Base-by-base conservation (phyloP, 2,329 filamentous ascomycete species). In the Fusarium coffeatum region DNA sequence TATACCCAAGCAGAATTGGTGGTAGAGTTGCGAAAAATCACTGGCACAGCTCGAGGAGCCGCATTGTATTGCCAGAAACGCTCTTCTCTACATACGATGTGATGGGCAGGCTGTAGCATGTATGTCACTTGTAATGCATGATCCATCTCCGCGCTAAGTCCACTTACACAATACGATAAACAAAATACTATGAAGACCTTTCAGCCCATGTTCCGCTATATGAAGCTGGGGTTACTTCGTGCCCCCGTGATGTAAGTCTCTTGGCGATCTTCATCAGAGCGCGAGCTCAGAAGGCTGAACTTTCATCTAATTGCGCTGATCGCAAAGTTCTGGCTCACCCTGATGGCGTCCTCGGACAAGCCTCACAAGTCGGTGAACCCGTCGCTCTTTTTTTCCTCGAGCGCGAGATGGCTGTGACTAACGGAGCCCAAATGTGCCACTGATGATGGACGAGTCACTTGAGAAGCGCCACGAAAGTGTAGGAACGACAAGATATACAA, bases 381-480 rank as follows among this genome's bases (percentile, higher is more conserved):
- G 43, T 9, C 20, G 15, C 20, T 18, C 22, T 16, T 37, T 49
- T 49, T 51, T 55, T 37, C 56, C 45, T 37, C 27, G 5, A 47
- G n/a, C 3, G 16, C 25, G 41, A 25, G 27, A 28, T 37, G 34
- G 16, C 27, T 28, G 42, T 2, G 32, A 40, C 46, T 23, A 42
- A 45, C 1, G 23, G 27, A 5, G 18, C 9, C 46, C 20, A 27
- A 49, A 25, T 27, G 47, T 22, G 69, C 70, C 10, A 80, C 76
- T 0, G 78, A 80, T 54, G 81, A 79, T 7, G 80, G 79, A 46
- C 81, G 79, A 22, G 67, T 79, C 48, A 37, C 34, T 80, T 78
- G 79, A 81, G 54, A 81, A 69, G 3, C 73, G 66, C 78, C 80
- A 80, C 37, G 72, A 68, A 15, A 81, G 56, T 0, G 76, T 76